Percentiles rank a stretch among this genome's conserved stretches.
These are phyloP conservation scores for Cucurbitaria berberidis DNA, from an alignment of 2,329 filamentous ascomycete genomes.

Conservation along the genomic window DNA sequence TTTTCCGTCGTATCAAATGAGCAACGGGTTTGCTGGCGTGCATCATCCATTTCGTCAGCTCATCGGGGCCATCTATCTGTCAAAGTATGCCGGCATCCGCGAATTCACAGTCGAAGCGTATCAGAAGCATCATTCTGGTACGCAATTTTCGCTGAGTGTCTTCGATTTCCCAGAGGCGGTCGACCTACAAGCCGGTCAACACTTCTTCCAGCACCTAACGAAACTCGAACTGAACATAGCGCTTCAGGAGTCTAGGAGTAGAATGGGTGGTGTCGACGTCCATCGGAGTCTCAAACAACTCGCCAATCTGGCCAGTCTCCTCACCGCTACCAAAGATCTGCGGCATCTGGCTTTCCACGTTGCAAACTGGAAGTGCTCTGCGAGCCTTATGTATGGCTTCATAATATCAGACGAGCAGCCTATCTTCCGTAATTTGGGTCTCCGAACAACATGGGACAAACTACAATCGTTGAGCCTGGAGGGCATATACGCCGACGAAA, in stretches of 20 bases:
- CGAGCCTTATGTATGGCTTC: slow-evolving; percentile 9
- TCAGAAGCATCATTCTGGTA: slow-evolving; percentile 1
- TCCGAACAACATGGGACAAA: slow-evolving; percentile 29
- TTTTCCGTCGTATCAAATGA: not conserved
- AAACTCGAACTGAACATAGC: slow-evolving; percentile 25
- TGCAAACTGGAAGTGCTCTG: slow-evolving; percentile 7
- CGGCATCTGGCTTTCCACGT: slow-evolving; percentile 25
- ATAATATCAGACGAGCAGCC: not conserved
- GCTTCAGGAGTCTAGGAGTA: not conserved
- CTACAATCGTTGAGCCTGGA: slow-evolving; percentile 28
- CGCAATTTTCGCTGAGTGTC: slow-evolving; percentile 21
- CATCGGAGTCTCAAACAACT: slow-evolving; percentile 2
- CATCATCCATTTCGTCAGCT: slow-evolving; percentile 37
- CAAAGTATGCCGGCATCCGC: slow-evolving; percentile 28
- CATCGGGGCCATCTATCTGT: slow-evolving; percentile 30
- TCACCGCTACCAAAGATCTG: slow-evolving; percentile 23
- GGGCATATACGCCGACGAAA: slow-evolving; percentile 23
- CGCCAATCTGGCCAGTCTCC: slow-evolving; percentile 22
- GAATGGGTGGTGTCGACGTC: not conserved
- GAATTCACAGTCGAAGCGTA: slow-evolving; percentile 21
- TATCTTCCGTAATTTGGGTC: slow-evolving; percentile 19
- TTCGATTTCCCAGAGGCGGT: slow-evolving; percentile 22
- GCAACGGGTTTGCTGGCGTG: not conserved
- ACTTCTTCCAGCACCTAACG: slow-evolving; percentile 29
- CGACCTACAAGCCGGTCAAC: slow-evolving; percentile 25